Evolutionary conservation across 2,329 filamentous ascomycete genomes (phyloP).

Genomic region (Penicillium italicum): DNA sequence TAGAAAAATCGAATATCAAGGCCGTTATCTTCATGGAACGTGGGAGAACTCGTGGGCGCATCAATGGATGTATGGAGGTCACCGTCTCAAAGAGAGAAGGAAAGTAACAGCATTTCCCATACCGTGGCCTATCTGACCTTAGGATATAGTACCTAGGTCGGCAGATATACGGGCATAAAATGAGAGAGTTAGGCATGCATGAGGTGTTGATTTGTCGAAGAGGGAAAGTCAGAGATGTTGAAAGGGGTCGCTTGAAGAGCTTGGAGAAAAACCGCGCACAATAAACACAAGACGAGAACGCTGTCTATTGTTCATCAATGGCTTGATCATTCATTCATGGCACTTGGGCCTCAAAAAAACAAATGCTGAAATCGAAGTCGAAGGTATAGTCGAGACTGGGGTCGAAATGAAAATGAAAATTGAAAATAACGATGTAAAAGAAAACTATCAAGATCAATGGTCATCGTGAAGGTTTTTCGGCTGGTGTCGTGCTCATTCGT

Average conservation of each 20-base stretch:
- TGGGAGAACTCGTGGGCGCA: conserved; percentile 19
- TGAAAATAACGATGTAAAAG: background rate
- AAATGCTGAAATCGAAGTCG: conserved; percentile 1
- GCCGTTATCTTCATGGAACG: conserved; percentile 19
- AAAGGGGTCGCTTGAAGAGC: conserved; percentile 6
- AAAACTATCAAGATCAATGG: conserved; percentile 4
- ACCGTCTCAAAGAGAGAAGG: background rate
- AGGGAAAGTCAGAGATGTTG: background rate
- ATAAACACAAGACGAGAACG: conserved; percentile 19
- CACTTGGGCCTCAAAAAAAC: conserved; percentile 3
- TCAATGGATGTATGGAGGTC: conserved; percentile 6
- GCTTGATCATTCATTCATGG: conserved; percentile 25
- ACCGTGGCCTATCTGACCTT: background rate
- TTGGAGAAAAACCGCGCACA: conserved; percentile 11
- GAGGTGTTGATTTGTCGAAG: background rate
- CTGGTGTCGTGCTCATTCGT: conserved; percentile 18
- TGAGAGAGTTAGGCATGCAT: background rate
- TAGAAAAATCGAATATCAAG: conserved; percentile 1
- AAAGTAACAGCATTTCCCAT: background rate
- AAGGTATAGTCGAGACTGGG: background rate
- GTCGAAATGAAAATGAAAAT: conserved; percentile 4
- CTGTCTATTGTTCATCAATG: conserved; percentile 33
- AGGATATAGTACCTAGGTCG: background rate
- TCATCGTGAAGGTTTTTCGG: conserved; percentile 13
- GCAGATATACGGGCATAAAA: background rate